Base-by-base conservation (phyloP, 129 eudicot genomes). In the Artemisia annua region DNA sequence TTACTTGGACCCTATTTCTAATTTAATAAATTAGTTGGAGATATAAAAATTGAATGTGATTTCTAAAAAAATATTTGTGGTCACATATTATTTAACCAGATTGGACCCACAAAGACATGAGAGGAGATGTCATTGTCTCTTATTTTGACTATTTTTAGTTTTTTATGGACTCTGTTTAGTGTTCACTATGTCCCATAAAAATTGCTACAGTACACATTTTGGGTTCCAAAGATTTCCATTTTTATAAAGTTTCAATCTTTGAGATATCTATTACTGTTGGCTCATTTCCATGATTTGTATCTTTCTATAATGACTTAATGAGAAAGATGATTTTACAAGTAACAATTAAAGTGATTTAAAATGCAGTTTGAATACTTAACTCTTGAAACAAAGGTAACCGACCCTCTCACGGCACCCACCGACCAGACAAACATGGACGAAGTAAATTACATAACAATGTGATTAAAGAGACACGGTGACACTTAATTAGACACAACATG, bases 111-210 rank as follows among this genome's bases (percentile, higher is more conserved):
- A 70, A 52, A 28, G 15, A 62, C 58, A 63, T 71, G 43, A 30
- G 72, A 50, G 64, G 12, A 78, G 15, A 71, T 70, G 77, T 71
- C 73, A 54, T 15, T 58, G 69, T 76, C 80, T 59, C 62, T 61
- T 74, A 67, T 11, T 62, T 76, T 18, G 75, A 67, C 80, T 48
- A 63, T 68, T 68, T 43, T 67, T 67, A 53, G 68, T 20, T 67
- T 48, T 58, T 67, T 76, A 44, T 67, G 59, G 43, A 57, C n/a
- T 44, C 50, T 67, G 49, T 61, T 56, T 54, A 26, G 52, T 50
- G 53, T 63, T 51, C 55, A 43, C 78, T 68, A 8, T 63, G n/a
- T 78, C 77, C 67, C 72, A 78, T 70, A 30, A 48, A 71, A 18
- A 43, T 63, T 56, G 77, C 77, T 44, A 71, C 44, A 52, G 50